Evolutionary conservation across 1,284 basidiomycete genomes (phyloP), one percentile per base, ranked within the genome.

Genomic region (Tilletiopsis washingtonensis): DNA sequence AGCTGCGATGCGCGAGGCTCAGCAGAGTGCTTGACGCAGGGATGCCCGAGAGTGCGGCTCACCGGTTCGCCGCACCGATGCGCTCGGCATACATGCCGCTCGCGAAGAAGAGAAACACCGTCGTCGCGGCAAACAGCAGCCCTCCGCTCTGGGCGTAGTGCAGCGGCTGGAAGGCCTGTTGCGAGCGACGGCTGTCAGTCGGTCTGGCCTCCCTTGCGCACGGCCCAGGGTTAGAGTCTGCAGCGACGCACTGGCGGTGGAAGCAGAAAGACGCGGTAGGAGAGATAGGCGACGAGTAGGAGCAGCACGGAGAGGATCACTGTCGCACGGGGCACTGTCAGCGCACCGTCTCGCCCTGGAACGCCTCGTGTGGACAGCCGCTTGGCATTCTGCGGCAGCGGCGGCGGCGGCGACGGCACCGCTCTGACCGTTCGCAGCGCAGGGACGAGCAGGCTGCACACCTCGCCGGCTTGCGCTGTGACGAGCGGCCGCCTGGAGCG

Each of bases 21-120:
- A 1, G 11, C 12, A 3, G 19, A 32, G n/a, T 42, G 19, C 24
- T 20, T 24, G n/a, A 21, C 7, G 4, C 24, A 43, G 41, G 32
- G 17, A 29, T 7, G n/a, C n/a, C n/a, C n/a, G n/a, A n/a, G n/a
- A n/a, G n/a, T n/a, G 20, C 21, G 3, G 56, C 45, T 61, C 71
- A 90, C 91, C 86, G 85, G 76, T 96, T 91, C 7, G 93, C 91
- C 68, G 96, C 96, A 0, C 83, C 85, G 61, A 98, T 94, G 77
- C 93, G 91, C 75, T 97, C 91, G 6, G 85, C 81, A 69, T 97
- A 97, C 81, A 94, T 86, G 6, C 93, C 93, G 62, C 86, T 91
- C 1, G 90, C 89, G 71, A 97, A 97, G 80, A 98, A 97, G 34
- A 98, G 80, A 26, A 87, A 82, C 6, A 97, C 81, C 1, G 90